A percentile compares a stretch with the other conserved stretches of the same genome.
These are phyloP conservation scores for Cytospora piceicola DNA, from an alignment of 2,329 filamentous ascomycete genomes.

Conservation along the genomic window DNA sequence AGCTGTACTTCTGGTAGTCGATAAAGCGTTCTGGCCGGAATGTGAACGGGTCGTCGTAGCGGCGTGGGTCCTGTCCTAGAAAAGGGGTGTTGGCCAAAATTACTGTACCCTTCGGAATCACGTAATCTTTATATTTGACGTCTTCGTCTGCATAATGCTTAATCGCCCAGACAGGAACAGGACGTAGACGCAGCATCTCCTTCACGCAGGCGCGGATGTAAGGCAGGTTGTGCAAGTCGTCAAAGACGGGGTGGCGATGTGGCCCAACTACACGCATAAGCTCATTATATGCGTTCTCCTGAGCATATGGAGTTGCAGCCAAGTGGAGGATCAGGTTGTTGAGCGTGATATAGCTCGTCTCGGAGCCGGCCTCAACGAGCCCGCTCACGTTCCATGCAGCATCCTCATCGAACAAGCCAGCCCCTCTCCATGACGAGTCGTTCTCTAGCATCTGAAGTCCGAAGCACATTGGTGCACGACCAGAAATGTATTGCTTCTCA, in stretches of 20 bases:
- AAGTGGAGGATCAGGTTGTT: slow-evolving; percentile 37
- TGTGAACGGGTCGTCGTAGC: slow-evolving; percentile 30
- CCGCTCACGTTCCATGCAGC: slow-evolving; percentile 36
- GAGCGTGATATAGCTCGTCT: slow-evolving; percentile 44
- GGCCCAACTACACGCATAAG: slow-evolving; percentile 44
- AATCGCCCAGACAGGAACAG: slow-evolving; percentile 39
- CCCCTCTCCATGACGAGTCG: slow-evolving; percentile 32
- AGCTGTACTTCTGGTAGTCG: slow-evolving; percentile 26
- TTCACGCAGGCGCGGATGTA: slow-evolving; percentile 26
- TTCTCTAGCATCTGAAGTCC: slow-evolving; percentile 15
- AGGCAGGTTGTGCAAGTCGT: slow-evolving; percentile 36
- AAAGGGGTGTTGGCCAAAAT: slow-evolving; percentile 42
- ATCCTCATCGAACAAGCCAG: slow-evolving; percentile 36
- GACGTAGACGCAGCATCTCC: slow-evolving; percentile 22
- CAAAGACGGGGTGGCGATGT: slow-evolving; percentile 37
- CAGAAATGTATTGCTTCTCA: slow-evolving; percentile 6
- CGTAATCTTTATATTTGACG: slow-evolving; percentile 48
- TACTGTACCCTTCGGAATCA: slow-evolving; percentile 50
- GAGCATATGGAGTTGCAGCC: slow-evolving; percentile 34
- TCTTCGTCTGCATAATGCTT: slow-evolving; percentile 50
- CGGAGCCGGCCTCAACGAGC: slow-evolving; percentile 44
- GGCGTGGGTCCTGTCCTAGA: slow-evolving; percentile 33
- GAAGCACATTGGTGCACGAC: slow-evolving; percentile 15
- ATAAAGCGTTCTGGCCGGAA: slow-evolving; percentile 34
- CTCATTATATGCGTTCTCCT: slow-evolving; percentile 48